phyloP scores from a whole-genome alignment of 2,329 filamentous ascomycete genomes.

The Colletotrichum sp. region DNA sequence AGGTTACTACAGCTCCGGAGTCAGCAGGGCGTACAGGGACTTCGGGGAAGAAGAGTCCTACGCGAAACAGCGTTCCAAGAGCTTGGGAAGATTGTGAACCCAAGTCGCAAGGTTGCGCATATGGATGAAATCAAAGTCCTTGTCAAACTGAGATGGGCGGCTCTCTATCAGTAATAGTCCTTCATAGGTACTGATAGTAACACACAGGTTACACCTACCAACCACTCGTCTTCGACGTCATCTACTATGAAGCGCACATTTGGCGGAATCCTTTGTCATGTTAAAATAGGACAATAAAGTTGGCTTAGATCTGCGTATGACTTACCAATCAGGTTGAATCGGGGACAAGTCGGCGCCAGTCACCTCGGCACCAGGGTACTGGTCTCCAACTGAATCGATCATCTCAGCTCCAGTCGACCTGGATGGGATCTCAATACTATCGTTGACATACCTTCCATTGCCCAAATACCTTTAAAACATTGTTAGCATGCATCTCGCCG shows the following conservation, averaged over 20 bases:
- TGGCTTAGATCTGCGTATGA: not conserved
- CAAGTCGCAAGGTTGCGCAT: not conserved
- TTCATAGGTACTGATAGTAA: not conserved
- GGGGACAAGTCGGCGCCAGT: not conserved
- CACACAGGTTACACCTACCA: accelerated
- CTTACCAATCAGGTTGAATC: not conserved
- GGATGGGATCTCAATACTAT: accelerated
- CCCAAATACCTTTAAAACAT: not conserved
- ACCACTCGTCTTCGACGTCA: not conserved
- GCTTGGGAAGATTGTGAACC: not conserved
- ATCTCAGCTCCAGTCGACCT: not conserved
- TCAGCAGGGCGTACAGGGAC: not conserved
- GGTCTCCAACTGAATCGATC: not conserved
- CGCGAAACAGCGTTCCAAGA: not conserved
- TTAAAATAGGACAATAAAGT: not conserved
- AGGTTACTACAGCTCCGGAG: slow-evolving; percentile 12
- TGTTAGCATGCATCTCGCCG: not conserved
- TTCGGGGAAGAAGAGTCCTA: not conserved
- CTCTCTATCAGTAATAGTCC: not conserved
- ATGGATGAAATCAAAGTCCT: not conserved
- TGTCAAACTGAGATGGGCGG: not conserved
- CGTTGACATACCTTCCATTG: not conserved
- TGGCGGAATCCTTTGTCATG: not conserved
- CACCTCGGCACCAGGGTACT: not conserved
- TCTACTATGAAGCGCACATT: not conserved